A percentile compares a stretch with the other conserved stretches of the same genome.
Evolutionary conservation across 768 basidiomycete genomes (phyloP).

Genomic region (Cyathus striatus): DNA sequence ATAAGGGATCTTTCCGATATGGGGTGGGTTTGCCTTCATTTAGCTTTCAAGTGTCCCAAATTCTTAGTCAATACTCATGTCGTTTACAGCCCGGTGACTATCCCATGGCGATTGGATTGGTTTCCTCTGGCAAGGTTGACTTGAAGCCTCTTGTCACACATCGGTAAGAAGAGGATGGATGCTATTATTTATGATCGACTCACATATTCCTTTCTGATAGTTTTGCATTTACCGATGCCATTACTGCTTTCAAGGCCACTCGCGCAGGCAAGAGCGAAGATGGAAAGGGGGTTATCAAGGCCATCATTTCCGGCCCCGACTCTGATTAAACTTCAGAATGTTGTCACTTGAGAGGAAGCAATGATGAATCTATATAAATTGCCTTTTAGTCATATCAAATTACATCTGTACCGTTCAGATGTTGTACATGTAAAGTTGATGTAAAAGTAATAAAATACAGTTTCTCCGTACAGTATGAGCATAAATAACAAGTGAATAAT

Average conservation of each 20-base stretch:
- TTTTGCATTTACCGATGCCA: constrained; percentile 73
- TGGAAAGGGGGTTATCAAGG: constrained; percentile 86
- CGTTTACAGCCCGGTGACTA: constrained; percentile 89
- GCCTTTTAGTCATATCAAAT: too few species aligned
- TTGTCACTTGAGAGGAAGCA: too few species aligned
- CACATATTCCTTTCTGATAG: constrained; percentile 25
- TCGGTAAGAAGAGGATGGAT: constrained; percentile 40
- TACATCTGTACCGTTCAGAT: too few species aligned
- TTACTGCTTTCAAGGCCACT: constrained; percentile 78
- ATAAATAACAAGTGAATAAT: too few species aligned
- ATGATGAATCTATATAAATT: too few species aligned
- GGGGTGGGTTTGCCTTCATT: constrained; percentile 41
- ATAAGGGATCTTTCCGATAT: constrained; percentile 93
- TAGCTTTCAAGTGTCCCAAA: neutral
- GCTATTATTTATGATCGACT: neutral
- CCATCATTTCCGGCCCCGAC: constrained; percentile 80
- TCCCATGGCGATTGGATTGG: constrained; percentile 78
- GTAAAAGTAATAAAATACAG: too few species aligned
- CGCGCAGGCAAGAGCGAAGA: constrained; percentile 77
- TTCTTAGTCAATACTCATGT: constrained; percentile 2
- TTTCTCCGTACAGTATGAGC: too few species aligned
- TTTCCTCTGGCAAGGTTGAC: constrained; percentile 75
- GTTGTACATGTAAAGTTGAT: too few species aligned
- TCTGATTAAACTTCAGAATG: too few species aligned
- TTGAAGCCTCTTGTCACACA: constrained; percentile 89